Evolutionary conservation across 2,329 filamentous ascomycete genomes (phyloP).

Genomic region (Diaporthe nobilis): DNA sequence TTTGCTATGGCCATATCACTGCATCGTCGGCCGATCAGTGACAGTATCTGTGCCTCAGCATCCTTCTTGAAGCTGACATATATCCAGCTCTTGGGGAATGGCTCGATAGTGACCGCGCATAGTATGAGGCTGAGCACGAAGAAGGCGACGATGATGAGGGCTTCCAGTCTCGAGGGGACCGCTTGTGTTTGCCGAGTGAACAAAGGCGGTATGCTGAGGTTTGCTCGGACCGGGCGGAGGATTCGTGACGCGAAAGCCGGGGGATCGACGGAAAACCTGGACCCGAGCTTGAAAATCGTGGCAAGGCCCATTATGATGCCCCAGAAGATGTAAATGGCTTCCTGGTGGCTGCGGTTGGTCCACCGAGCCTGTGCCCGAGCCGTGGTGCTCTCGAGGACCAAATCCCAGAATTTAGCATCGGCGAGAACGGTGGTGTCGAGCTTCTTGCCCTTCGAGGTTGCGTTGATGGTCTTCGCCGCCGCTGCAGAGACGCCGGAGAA

Average conservation of each 20-base stretch:
- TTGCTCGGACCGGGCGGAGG: not conserved
- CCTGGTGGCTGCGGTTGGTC: slow-evolving; percentile 20
- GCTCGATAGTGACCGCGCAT: slow-evolving; percentile 54
- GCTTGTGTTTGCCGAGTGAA: not conserved
- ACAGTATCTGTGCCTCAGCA: not conserved
- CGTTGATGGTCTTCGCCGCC: not conserved
- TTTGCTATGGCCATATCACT: slow-evolving; percentile 76
- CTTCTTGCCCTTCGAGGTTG: slow-evolving; percentile 19
- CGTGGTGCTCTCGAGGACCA: not conserved
- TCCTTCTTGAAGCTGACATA: slow-evolving; percentile 46
- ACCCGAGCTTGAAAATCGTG: not conserved
- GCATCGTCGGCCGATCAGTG: slow-evolving; percentile 73
- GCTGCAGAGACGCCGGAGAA: not conserved
- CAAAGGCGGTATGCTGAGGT: not conserved
- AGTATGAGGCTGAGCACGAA: slow-evolving; percentile 54
- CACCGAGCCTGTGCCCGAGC: slow-evolving; percentile 13
- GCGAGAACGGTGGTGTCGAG: slow-evolving; percentile 22
- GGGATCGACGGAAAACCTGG: not conserved
- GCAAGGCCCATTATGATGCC: slow-evolving; percentile 23
- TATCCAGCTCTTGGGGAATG: slow-evolving; percentile 58
- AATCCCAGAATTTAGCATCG: not conserved
- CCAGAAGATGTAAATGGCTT: slow-evolving; percentile 25
- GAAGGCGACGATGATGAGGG: slow-evolving; percentile 56
- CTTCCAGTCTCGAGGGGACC: slow-evolving; percentile 46
- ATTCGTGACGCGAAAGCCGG: not conserved